These are phyloP conservation scores for Ophiostoma australiae DNA, from an alignment of 2,329 filamentous ascomycete genomes.

Conservation along the genomic window DNA sequence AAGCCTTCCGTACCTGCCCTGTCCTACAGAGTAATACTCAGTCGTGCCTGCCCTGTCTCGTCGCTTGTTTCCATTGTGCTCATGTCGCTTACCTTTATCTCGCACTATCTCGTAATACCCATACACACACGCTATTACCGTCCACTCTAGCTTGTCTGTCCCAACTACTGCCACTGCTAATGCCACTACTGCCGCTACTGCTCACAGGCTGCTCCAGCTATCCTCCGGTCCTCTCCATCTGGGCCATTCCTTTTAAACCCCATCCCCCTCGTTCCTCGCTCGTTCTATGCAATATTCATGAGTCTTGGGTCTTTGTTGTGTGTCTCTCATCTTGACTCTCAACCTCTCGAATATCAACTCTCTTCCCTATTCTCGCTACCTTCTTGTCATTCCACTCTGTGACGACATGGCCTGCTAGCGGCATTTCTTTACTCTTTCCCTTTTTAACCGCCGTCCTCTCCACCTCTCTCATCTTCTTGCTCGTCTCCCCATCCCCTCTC, in stretches of 20 bases:
- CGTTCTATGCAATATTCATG: background rate
- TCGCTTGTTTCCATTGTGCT: conserved; percentile 1
- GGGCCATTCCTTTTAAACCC: conserved; percentile 2
- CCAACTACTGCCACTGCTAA: background rate
- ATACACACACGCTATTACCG: background rate
- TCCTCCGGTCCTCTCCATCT: background rate
- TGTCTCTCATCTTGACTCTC: background rate
- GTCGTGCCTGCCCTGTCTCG: background rate
- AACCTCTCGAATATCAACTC: background rate
- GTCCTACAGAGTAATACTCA: background rate
- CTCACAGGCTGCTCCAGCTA: background rate
- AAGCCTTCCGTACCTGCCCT: background rate
- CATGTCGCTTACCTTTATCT: conserved; percentile 4
- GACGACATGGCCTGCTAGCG: conserved; percentile 7
- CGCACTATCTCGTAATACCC: conserved; percentile 8
- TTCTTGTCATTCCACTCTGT: background rate
- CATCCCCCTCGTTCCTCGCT: conserved; percentile 3
- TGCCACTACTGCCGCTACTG: background rate
- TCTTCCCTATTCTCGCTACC: background rate
- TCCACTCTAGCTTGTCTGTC: background rate
- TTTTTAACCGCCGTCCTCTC: background rate
- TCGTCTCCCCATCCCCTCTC: background rate
- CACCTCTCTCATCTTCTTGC: background rate
- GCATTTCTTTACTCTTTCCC: background rate
- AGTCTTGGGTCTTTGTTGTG: background rate